phyloP scores from a whole-genome alignment of 495 filamentous ascomycete genomes.

The Niebla homalea region DNA sequence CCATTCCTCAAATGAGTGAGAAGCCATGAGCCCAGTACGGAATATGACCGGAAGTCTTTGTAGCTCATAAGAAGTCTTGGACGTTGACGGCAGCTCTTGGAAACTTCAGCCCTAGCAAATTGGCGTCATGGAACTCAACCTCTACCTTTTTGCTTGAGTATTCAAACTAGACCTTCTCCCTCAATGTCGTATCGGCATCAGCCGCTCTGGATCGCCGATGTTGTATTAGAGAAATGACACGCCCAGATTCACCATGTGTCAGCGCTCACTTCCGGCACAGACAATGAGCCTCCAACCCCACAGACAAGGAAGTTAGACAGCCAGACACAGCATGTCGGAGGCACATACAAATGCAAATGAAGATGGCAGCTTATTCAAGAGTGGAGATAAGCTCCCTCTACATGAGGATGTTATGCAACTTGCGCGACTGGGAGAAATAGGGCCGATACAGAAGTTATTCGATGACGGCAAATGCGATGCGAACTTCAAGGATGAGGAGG shows the following conservation, averaged over 20 bases:
- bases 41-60: not conserved
- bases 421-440: slow-evolving; percentile 74
- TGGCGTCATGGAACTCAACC: slow-evolving; percentile 3
- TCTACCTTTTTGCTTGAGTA: too few relatives aligned
- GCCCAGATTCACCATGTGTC: too few relatives aligned
- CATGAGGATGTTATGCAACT: slow-evolving; percentile 94
- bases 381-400: slow-evolving; percentile 37
- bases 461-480: slow-evolving; percentile 68
- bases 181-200: too few relatives aligned
- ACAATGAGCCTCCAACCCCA: too few relatives aligned
- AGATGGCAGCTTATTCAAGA: not conserved
- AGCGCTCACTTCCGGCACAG: too few relatives aligned
- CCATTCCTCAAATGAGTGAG: slow-evolving; percentile 13
- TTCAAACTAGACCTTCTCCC: too few relatives aligned
- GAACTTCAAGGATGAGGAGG: slow-evolving; percentile 73
- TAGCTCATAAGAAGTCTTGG: not conserved
- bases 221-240: not conserved
- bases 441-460: slow-evolving; percentile 77
- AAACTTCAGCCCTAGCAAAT: slow-evolving; percentile 16
- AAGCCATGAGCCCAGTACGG: slow-evolving; percentile 4
- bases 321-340: not conserved
- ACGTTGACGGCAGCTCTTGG: not conserved
- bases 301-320: too few relatives aligned
- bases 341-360: not conserved
- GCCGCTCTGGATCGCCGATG: too few relatives aligned